phyloP scores from a whole-genome alignment of 306 rosid species.

The Astragalus glycyphyllos region DNA sequence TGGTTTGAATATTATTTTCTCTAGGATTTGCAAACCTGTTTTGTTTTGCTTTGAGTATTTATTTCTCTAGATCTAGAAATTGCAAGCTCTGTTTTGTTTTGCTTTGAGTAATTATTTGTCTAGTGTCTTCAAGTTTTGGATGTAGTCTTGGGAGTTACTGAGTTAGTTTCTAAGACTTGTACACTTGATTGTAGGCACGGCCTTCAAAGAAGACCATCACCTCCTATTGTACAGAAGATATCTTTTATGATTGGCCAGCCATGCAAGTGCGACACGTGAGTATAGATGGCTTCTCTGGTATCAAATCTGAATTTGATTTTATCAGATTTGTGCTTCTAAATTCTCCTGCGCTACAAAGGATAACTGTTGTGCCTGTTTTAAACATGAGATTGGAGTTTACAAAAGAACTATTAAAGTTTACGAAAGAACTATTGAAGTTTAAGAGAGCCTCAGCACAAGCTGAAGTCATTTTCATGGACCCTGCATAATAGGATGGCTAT shows the following conservation, averaged over 20 bases:
- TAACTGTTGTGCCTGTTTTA: constrained; percentile 53
- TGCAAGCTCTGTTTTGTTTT: neutral
- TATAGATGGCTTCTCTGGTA: constrained; percentile 46
- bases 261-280: constrained; percentile 49
- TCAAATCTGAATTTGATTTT: constrained; percentile 54
- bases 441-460: constrained; percentile 57
- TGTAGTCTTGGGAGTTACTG: neutral
- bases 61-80: neutral
- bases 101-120: neutral
- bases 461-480: constrained; percentile 56
- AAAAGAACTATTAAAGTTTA: constrained; percentile 54
- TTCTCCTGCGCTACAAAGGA: constrained; percentile 56
- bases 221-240: constrained; percentile 43
- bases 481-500: no score
- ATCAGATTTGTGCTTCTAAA: constrained; percentile 54
- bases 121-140: constrained; percentile 5
- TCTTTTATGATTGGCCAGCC: constrained; percentile 27
- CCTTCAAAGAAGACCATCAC: constrained; percentile 28
- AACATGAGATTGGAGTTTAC: constrained; percentile 39
- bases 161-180: constrained; percentile 8
- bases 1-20: neutral
- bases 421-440: constrained; percentile 52
- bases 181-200: constrained; percentile 46
- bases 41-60: neutral
- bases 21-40: neutral